Evolutionary conservation across 1,139 yeast species (phyloP), one percentile per base, ranked within the genome.

Genomic region (Suhomyces atakaporum): DNA sequence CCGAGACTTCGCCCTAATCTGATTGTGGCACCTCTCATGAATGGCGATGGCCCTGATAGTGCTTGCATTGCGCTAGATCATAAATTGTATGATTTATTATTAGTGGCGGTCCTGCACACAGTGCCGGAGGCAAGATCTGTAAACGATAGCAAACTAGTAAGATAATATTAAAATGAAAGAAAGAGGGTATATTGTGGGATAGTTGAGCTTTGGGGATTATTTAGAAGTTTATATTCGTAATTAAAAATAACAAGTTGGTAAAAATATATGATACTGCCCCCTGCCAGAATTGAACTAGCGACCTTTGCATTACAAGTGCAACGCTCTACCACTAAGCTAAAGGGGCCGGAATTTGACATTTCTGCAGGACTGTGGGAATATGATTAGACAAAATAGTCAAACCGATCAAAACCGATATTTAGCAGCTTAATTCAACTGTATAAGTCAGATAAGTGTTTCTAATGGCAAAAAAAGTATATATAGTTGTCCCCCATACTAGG

Each of bases 311-410:
- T 82, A 82, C 89, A 83, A 82, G 89, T 83, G 89, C 88, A 82
- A 81, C 89, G 90, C 90, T 83, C 87, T 83, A 83, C 90, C 90
- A 82, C 90, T 83, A 81, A 83, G 89, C 90, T 83, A 83, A 82
- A 73, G 75, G 73, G 87, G 87, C 87, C 9, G 19, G 20, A 19
- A 16, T 27, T 25, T 13, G 7, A n/a, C 19, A 10, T 18, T 11
- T n/a, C n/a, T n/a, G n/a, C n/a, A n/a, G n/a, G n/a, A n/a, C n/a
- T n/a, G n/a, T n/a, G n/a, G n/a, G n/a, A n/a, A n/a, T n/a, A n/a
- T n/a, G n/a, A n/a, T n/a, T n/a, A n/a, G n/a, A n/a, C n/a, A n/a
- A n/a, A n/a, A n/a, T n/a, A n/a, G n/a, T n/a, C n/a, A n/a, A n/a
- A n/a, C n/a, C n/a, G n/a, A n/a, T n/a, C n/a, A n/a, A n/a, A n/a